These are phyloP conservation scores for Populus tomentosa DNA, from an alignment of 441 rosid species.

Conservation along the genomic window DNA sequence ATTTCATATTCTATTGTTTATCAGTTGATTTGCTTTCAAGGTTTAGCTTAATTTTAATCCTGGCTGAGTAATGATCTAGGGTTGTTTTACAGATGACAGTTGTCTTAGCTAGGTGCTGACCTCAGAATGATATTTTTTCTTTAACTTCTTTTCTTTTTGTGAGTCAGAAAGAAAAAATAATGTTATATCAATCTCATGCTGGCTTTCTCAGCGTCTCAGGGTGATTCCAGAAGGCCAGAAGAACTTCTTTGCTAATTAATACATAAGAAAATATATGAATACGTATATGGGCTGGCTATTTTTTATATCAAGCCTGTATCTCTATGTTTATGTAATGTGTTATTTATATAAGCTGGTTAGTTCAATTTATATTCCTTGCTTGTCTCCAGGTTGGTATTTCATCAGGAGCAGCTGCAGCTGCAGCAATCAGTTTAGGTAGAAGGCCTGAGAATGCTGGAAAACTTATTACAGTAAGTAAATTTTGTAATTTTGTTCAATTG, in stretches of 20 bases:
- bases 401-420: slow-evolving; percentile 93
- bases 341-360: background rate
- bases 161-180: background rate
- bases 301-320: background rate
- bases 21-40: background rate
- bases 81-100: background rate
- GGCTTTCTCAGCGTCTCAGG: background rate
- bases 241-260: background rate
- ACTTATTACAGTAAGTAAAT: slow-evolving; percentile 61
- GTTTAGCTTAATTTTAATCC: background rate
- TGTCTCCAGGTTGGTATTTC: slow-evolving; percentile 79
- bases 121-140: background rate
- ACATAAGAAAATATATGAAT: background rate
- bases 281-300: background rate
- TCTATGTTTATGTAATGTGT: background rate
- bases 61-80: background rate
- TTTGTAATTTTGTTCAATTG: background rate
- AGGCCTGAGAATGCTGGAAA: slow-evolving; percentile 89
- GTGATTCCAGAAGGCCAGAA: background rate
- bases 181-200: background rate
- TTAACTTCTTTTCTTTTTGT: background rate
- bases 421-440: slow-evolving; percentile 70
- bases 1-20: background rate
- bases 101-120: background rate
- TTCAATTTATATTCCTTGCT: background rate